Evolutionary conservation across 2,329 filamentous ascomycete species (phyloP), one percentile per base, ranked within the genome.

Genomic region (Exophiala mesophila): DNA sequence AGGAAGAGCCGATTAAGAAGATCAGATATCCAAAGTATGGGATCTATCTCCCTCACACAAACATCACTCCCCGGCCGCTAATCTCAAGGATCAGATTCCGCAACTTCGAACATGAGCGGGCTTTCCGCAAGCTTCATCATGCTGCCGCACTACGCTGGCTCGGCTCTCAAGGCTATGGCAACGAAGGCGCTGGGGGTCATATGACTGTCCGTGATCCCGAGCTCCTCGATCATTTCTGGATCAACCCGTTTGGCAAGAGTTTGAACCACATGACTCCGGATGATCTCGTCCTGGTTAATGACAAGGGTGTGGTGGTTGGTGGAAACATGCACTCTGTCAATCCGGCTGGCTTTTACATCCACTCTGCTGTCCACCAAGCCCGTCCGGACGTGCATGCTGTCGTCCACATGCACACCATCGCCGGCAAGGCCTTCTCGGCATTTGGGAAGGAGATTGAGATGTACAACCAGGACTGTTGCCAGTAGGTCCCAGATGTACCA

Each of bases 371-470:
- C 3, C 75, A 80, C 55, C 67, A 68, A 20, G 77, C 77, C 2
- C 68, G 76, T 2, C 76, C 76, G 1, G 76, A 80, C 53, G 68
- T 80, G 15, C 65, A 72, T 40, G 74, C 73, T 36, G 76, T 76
- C 3, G 74, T 74, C 1, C 77, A 80, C 56, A 73, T 72, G 1
- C 77, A 79, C 57, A 71, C 70, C n/a, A 66, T 78, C 29, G 71
- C 77, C 52, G 76, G 77, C 3, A 74, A 76, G 38, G 73, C 79
- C 8, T 82, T 83, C 63, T 78, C 75, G 52, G 63, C 76, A 0
- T 70, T 82, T 20, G 80, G 80, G 4, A 73, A 72, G 45, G 68
- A 69, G 7, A 66, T 80, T 31, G 74, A 78, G 41, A 78, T 72
- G 53, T 71, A 75, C 31, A 76, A 74, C 1, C 77, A 80, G 58